Evolutionary conservation across 2,329 filamentous ascomycete genomes (phyloP).

Genomic region (Fusarium beomiforme): DNA sequence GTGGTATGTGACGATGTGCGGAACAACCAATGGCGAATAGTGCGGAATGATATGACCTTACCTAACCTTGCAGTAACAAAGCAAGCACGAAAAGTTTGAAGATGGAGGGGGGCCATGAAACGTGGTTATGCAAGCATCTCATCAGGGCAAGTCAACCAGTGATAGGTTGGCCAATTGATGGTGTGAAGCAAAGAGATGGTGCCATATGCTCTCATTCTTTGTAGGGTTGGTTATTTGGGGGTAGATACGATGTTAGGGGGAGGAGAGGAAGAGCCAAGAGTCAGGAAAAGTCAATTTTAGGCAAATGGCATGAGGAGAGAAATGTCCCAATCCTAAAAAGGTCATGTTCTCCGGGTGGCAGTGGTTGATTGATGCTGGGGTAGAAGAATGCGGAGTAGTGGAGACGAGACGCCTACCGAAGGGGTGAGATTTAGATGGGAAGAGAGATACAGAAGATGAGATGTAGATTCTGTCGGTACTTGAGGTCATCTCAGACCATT

Average conservation of each 20-base stretch:
- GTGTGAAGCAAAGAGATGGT: constrained; percentile 17
- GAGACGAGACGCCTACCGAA: constrained; percentile 27
- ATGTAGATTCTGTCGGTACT: constrained; percentile 24
- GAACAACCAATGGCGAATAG: constrained; percentile 18
- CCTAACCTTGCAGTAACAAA: too few species aligned
- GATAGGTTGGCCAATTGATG: constrained; percentile 9
- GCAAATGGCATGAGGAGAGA: not conserved
- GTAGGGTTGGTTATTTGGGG: not conserved
- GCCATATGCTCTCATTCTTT: constrained; percentile 2
- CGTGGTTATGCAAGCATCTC: constrained; percentile 34
- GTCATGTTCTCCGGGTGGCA: constrained; percentile 1
- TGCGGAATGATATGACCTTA: constrained; percentile 15
- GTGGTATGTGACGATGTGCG: constrained; percentile 9
- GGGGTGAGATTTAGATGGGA: constrained; percentile 16
- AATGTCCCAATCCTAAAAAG: not conserved
- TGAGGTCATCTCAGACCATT: constrained; percentile 30
- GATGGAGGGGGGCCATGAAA: constrained; percentile 29
- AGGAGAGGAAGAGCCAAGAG: constrained; percentile 12
- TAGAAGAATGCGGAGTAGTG: constrained; percentile 41
- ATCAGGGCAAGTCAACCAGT: constrained; percentile 11
- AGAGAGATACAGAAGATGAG: constrained; percentile 12
- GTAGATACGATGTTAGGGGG: not conserved
- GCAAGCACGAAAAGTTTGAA: not conserved
- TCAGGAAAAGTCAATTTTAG: not conserved
- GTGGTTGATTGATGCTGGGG: not conserved